Base-by-base conservation (phyloP, 352 stramenopile genomes). In the Globisporangium nunn region DNA sequence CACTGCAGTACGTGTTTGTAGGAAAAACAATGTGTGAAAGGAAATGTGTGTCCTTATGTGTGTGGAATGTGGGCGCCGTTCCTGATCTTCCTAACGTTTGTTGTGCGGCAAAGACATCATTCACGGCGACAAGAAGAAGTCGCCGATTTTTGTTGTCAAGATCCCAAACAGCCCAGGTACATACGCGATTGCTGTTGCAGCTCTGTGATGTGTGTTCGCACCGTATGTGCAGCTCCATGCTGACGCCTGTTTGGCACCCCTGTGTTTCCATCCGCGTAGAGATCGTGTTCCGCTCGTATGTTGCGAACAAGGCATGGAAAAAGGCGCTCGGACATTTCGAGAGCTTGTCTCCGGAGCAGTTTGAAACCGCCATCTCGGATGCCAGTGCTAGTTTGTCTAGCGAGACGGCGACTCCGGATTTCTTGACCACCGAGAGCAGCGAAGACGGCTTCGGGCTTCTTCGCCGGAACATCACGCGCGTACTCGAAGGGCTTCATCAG, bases 391-490 rank as follows among this genome's bases (percentile, higher is more conserved):
- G 45, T 39, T 4, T 17, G 4, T 57, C 64, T 18, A 30, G 12
- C n/a, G 63, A 63, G 15, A 3, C 6, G 1, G 28, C 54, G 8
- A 40, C 40, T 4, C n/a, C 68, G 2, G 72, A 85, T n/a, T 73
- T 74, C 12, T 59, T 91, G 7, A 73, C 78, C 4, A 67, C 74
- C 39, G 65, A 68, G 43, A 85, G 75, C 18, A 70, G 70, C 17
- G 79, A 93, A 55, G 80, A 93, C 61, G 84, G 84, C 11, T 93
- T 93, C 63, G 84, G 84, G n/a, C 62, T 93, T 12, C 63, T 89
- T 33, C 78, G 81, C 47, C 70, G 79, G 47, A 85, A 79, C 56
- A 75, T 93, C 50, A 85, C 72, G n/a, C 73, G 81, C 11, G 65
- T 88, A 2, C 50, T 93, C 8, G 84, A 93, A 72, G 84, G 84